Base-by-base conservation (phyloP, 2,329 filamentous ascomycete species). In the Hypomyces perniciosus region DNA sequence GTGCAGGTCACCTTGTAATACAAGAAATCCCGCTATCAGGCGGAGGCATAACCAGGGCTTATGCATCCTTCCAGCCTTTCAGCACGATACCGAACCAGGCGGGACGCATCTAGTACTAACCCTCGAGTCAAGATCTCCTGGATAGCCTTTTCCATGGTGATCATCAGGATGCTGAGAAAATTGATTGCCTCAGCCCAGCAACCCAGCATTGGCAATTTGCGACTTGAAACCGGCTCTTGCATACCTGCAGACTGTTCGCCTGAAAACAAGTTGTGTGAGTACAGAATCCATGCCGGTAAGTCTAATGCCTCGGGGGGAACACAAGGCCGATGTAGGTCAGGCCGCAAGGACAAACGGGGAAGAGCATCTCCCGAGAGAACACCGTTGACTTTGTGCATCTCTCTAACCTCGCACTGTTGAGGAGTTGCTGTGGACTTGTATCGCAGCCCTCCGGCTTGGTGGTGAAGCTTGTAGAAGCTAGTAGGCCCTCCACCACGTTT, bases 81-180 rank as follows among this genome's bases (percentile, higher is more conserved):
- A 45, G 26, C 26, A n/a, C 29, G 34, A 39, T 48, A 30, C 28
- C 37, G 37, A 4, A 45, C 42, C 51, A n/a, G 50, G 30, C 20
- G 34, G 31, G 31, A 27, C 35, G 26, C 33, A 31, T 26, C 41
- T 30, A n/a, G n/a, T n/a, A 40, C n/a, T 9, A 39, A 10, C 20
- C 30, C 27, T 52, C 51, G 51, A 52, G 51, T 52, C 50, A 45
- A 45, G 48, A 34, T 34, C 13, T 40, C 27, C 35, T 10, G 8
- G 35, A 20, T 6, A 12, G 13, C 10, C 20, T 42, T 40, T 28
- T 28, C 48, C 44, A 50, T 8, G 5, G 12, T 37, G 33, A 20
- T 31, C 31, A 50, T 12, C 29, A 34, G 26, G 33, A 28, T 37
- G 30, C 20, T 26, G 9, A 31, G 30, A 31, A 46, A 31, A 8